These are phyloP conservation scores for Phytophthora hibernalis DNA, from an alignment of 352 stramenopile genomes.

Conservation along the genomic window DNA sequence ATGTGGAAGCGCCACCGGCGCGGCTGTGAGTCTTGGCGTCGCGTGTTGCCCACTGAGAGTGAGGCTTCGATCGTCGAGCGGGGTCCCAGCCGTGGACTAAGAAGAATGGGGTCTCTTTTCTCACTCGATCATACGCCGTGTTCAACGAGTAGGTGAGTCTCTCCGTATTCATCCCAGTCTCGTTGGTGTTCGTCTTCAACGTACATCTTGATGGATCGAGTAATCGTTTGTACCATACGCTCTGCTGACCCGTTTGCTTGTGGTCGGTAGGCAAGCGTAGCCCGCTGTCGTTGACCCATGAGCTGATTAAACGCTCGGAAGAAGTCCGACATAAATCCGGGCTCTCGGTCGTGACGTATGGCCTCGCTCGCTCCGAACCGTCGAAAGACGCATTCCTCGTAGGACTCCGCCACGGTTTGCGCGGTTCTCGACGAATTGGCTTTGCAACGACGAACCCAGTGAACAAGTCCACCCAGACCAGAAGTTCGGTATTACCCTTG, in stretches of 20 bases:
- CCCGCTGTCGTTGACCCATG: background rate
- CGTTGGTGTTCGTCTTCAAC: conserved; percentile 20
- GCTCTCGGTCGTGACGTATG: background rate
- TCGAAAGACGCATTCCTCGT: conserved; percentile 31
- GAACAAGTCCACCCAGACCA: background rate
- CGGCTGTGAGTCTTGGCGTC: background rate
- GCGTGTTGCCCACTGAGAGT: background rate
- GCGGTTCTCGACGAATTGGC: background rate
- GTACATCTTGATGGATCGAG: conserved; percentile 23
- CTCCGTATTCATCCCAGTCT: conserved; percentile 41
- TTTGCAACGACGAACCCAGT: background rate
- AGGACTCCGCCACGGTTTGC: background rate
- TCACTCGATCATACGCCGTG: background rate
- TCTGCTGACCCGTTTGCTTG: conserved; percentile 31
- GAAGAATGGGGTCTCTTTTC: background rate
- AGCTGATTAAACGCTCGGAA: background rate
- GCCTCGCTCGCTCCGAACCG: conserved; percentile 13
- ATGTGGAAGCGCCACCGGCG: background rate
- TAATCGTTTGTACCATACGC: conserved; percentile 33
- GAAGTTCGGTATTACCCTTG: background rate
- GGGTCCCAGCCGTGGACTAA: background rate
- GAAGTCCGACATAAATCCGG: background rate
- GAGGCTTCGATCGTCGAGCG: background rate
- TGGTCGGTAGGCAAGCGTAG: conserved; percentile 27
- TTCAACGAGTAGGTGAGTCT: conserved; percentile 35